These are phyloP conservation scores for Zopfia rhizophila DNA, from an alignment of 2,329 filamentous ascomycete genomes.

Conservation along the genomic window DNA sequence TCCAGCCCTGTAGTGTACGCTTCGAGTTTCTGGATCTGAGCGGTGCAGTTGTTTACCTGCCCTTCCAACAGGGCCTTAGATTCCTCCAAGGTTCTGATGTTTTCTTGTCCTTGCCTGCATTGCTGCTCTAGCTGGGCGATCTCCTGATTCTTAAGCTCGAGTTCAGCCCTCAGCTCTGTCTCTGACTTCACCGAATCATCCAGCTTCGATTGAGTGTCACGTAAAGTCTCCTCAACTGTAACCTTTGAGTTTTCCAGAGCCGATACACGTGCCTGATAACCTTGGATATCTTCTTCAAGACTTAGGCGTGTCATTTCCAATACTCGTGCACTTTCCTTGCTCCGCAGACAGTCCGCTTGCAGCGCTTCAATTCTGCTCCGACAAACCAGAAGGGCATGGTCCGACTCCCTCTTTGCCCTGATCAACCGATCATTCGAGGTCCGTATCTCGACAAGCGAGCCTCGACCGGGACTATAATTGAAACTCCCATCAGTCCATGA, in stretches of 20 bases:
- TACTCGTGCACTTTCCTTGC: conserved; percentile 32
- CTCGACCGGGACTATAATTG: conserved; percentile 29
- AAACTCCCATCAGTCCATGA: conserved; percentile 36
- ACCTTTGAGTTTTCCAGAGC: conserved; percentile 39
- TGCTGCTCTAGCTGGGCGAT: conserved; percentile 37
- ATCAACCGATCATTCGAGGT: conserved; percentile 48
- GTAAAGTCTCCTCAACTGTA: conserved; percentile 33
- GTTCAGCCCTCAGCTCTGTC: conserved; percentile 29
- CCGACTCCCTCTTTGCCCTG: conserved; percentile 49
- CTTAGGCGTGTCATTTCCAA: conserved; percentile 29
- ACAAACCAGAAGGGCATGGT: conserved; percentile 48
- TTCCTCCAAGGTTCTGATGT: conserved; percentile 33
- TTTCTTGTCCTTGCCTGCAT: conserved; percentile 26
- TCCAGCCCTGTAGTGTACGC: conserved; percentile 31
- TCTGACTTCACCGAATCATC: conserved; percentile 29
- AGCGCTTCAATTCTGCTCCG: conserved; percentile 46
- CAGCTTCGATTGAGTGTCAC: conserved; percentile 34
- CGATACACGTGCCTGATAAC: conserved; percentile 41
- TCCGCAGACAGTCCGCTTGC: conserved; percentile 41
- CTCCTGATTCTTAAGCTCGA: conserved; percentile 38
- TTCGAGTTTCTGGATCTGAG: conserved; percentile 37
- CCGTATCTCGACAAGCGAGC: conserved; percentile 36
- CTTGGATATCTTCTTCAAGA: conserved; percentile 39
- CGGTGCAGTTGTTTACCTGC: conserved; percentile 25
- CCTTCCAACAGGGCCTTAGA: conserved; percentile 36